phyloP scores from a whole-genome alignment of 2,329 filamentous ascomycete genomes.

The Arthrobotrys musiformis region DNA sequence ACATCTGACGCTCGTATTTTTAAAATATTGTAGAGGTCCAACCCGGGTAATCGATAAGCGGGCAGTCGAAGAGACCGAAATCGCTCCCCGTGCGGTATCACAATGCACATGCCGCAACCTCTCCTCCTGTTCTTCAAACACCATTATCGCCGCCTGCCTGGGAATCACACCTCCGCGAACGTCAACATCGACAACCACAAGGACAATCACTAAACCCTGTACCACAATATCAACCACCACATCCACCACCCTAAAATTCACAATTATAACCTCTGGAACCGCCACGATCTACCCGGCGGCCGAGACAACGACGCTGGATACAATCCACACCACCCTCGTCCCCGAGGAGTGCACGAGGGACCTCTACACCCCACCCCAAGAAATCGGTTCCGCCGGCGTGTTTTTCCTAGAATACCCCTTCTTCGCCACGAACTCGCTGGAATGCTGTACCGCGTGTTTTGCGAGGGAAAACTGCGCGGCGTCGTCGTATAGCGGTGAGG shows the following conservation, averaged over 20 bases:
- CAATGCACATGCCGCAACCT: not conserved
- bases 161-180: not conserved
- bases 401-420: not conserved
- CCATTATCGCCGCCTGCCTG: conserved; percentile 4
- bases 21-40: not conserved
- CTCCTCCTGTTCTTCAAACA: conserved; percentile 3
- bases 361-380: not conserved
- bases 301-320: not conserved
- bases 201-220: not conserved
- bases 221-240: not conserved
- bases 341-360: conserved; percentile 2
- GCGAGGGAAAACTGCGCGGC: not conserved
- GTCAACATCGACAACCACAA: no score
- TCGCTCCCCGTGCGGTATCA: not conserved
- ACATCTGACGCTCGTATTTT: not conserved
- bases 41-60: conserved; percentile 13
- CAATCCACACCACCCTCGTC: not conserved
- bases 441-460: not conserved
- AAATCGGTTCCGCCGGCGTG: not conserved
- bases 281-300: not conserved
- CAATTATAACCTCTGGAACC: not conserved
- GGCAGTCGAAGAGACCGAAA: not conserved
- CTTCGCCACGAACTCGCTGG: not conserved
- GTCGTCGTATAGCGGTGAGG: not conserved
- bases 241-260: not conserved